A percentile compares a stretch with the other conserved stretches of the same genome.
Conservation (phyloP, 371 early-diverging fungal genomes). For the Nematocida sp. region DNA sequence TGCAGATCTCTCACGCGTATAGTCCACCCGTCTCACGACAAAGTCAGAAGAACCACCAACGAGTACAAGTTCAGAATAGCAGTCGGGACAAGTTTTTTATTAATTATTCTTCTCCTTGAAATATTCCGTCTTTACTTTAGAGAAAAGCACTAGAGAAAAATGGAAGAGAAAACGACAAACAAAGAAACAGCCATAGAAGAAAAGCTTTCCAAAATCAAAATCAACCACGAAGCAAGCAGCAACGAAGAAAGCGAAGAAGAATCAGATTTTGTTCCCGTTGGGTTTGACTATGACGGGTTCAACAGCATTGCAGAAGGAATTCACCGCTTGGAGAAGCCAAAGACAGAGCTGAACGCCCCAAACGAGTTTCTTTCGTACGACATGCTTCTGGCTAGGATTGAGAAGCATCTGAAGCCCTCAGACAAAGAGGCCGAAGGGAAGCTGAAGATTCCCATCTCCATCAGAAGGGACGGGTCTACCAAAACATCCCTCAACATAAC, state of each 20-base stretch:
- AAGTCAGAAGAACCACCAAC: conserved; percentile 5
- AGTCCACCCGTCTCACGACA: conserved; percentile 6
- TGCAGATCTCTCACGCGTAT: conserved; percentile 43
- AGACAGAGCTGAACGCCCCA: neutral
- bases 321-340: conserved; percentile 40
- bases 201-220: conserved; percentile 22
- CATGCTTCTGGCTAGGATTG: conserved; percentile 56
- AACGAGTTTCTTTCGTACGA: conserved; percentile 53
- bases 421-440: conserved; percentile 47
- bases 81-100: neutral
- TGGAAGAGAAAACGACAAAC: neutral
- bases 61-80: neutral
- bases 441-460: conserved; percentile 61
- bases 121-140: conserved; percentile 18
- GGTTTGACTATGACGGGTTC: conserved; percentile 52
- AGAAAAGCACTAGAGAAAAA: neutral
- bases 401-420: conserved; percentile 54
- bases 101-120: conserved; percentile 6
- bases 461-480: conserved; percentile 56
- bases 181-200: conserved; percentile 22
- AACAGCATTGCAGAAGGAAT: conserved; percentile 53
- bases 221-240: neutral
- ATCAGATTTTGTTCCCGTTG: conserved; percentile 48
- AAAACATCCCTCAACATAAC: conserved; percentile 62
- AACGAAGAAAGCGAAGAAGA: conserved; percentile 3